Evolutionary conservation across 768 basidiomycete genomes (phyloP).

Genomic region (Psilocybe azurescens): DNA sequence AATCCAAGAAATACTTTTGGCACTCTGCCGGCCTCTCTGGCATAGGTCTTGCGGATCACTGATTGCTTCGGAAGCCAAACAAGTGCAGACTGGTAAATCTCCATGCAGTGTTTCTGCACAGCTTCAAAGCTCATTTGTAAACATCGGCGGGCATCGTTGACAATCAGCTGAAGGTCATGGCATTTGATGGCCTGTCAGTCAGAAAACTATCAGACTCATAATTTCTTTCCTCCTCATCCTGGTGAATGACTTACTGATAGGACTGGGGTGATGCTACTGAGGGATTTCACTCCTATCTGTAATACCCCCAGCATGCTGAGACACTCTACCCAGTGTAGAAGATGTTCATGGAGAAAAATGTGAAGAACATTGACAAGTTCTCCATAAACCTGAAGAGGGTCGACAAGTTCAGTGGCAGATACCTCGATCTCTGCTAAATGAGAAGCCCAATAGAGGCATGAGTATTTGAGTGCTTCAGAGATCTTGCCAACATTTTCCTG

Average conservation of each 20-base stretch:
- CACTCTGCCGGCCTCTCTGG: neutral
- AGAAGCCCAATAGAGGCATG: constrained; percentile 20
- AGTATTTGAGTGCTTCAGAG: constrained; percentile 18
- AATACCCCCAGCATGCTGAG: constrained; percentile 14
- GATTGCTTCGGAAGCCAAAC: constrained; percentile 10
- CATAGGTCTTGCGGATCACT: neutral
- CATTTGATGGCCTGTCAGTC: neutral
- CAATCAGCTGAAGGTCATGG: constrained; percentile 9
- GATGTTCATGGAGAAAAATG: constrained; percentile 8
- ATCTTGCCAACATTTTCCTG: constrained; percentile 9
- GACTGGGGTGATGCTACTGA: neutral
- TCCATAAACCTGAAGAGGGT: neutral
- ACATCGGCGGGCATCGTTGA: constrained; percentile 14
- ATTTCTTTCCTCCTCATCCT: neutral
- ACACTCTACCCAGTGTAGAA: constrained; percentile 24
- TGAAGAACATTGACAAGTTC: too few relatives aligned
- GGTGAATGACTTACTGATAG: neutral
- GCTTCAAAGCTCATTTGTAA: constrained; percentile 19
- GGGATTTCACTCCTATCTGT: constrained; percentile 6
- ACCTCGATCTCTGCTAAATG: constrained; percentile 16
- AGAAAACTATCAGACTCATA: neutral
- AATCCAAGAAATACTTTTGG: constrained; percentile 7
- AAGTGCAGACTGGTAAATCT: constrained; percentile 6
- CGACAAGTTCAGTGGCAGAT: neutral
- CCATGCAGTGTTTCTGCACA: constrained; percentile 12